These are phyloP conservation scores for Mucor lusitanicus DNA, from an alignment of 371 early-diverging fungal genomes.

Conservation along the genomic window DNA sequence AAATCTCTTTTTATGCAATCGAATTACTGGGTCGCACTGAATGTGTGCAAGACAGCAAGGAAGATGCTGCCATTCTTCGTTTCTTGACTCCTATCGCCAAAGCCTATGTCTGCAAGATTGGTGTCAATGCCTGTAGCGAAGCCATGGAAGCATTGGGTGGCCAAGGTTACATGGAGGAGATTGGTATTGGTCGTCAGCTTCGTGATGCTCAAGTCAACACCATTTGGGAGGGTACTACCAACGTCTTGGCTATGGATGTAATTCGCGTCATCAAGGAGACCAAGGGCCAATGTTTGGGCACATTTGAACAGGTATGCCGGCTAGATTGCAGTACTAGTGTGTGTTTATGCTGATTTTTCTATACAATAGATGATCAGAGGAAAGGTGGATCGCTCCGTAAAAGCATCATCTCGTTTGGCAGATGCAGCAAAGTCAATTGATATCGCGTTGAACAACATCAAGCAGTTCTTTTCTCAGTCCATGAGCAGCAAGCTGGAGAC, in stretches of 20 bases:
- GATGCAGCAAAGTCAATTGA: constrained; percentile 31
- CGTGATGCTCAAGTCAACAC: constrained; percentile 69
- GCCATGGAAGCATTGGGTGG: constrained; percentile 73
- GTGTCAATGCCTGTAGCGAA: constrained; percentile 51
- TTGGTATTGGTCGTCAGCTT: constrained; percentile 58
- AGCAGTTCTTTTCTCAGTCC: not conserved
- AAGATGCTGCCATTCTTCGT: constrained; percentile 52
- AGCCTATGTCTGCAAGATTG: constrained; percentile 56
- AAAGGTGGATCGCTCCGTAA: constrained; percentile 7
- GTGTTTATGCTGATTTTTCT: not conserved
- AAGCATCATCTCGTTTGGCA: constrained; percentile 7
- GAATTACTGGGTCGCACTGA: constrained; percentile 61
- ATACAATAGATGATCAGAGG: constrained; percentile 10
- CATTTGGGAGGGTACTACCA: constrained; percentile 76
- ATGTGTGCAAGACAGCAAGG: constrained; percentile 17
- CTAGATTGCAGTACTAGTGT: not conserved
- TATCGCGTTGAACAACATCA: constrained; percentile 25
- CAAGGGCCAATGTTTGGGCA: constrained; percentile 39
- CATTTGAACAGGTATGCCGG: constrained; percentile 38
- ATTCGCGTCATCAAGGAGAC: constrained; percentile 58
- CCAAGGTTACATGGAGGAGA: constrained; percentile 75
- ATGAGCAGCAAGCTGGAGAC: constrained; percentile 17
- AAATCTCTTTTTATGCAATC: constrained; percentile 58
- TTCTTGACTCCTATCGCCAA: constrained; percentile 70
- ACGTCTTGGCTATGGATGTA: constrained; percentile 68